phyloP scores from a whole-genome alignment of 352 stramenopile genomes.

The Phytophthora citricola region DNA sequence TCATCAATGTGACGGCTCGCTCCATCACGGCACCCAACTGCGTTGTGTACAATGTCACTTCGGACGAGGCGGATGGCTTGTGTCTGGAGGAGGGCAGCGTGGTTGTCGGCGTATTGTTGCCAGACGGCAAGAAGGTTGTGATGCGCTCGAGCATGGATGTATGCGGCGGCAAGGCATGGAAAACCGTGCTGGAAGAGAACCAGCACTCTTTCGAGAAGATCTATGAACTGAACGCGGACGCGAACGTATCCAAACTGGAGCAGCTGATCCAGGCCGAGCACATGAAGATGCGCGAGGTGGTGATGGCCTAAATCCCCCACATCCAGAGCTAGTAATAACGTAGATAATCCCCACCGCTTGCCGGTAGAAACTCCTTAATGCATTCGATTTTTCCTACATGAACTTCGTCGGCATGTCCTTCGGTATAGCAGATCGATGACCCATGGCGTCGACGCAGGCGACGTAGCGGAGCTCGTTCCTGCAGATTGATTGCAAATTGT shows the following conservation, averaged over 20 bases:
- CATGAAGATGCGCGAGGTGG: conserved; percentile 74
- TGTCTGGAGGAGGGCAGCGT: conserved; percentile 94
- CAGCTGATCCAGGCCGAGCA: conserved; percentile 88
- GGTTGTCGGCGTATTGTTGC: conserved; percentile 93
- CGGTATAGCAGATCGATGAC: neutral
- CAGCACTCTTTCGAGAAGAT: conserved; percentile 96
- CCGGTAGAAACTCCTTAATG: conserved; percentile 42
- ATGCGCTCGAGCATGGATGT: conserved; percentile 93
- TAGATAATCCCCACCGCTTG: conserved; percentile 37
- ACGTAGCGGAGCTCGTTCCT: conserved; percentile 21
- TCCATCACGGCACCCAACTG: conserved; percentile 95
- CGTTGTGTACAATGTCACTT: conserved; percentile 98
- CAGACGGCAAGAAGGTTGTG: conserved; percentile 92
- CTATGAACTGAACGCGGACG: conserved; percentile 93
- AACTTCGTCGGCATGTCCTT: neutral
- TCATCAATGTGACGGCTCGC: conserved; percentile 98
- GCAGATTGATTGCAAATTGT: conserved; percentile 35
- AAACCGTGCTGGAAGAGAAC: conserved; percentile 93
- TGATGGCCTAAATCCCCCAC: conserved; percentile 57
- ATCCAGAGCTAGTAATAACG: conserved; percentile 32
- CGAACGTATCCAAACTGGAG: conserved; percentile 87
- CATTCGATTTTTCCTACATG: conserved; percentile 20
- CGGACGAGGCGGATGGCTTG: conserved; percentile 90
- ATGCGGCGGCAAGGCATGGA: conserved; percentile 95
- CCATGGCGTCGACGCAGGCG: conserved; percentile 21